phyloP scores from a whole-genome alignment of 768 basidiomycete genomes.

The Fistulinella prunicolor region DNA sequence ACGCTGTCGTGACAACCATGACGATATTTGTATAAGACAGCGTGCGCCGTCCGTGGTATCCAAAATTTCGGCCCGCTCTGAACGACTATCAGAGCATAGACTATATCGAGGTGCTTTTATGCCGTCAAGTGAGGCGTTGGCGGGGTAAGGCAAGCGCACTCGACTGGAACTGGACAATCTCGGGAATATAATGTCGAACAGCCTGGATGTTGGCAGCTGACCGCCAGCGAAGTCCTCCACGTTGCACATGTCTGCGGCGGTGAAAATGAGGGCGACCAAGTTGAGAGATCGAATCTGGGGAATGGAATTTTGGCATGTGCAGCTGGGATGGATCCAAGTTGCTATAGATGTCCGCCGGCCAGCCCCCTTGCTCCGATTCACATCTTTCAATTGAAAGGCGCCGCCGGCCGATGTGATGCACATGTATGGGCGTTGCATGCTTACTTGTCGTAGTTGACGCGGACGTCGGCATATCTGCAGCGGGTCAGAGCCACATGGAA shows the following conservation, averaged over 20 bases:
- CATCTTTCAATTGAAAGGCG: background rate
- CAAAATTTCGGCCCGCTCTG: conserved; percentile 50
- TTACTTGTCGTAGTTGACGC: background rate
- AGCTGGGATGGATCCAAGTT: too few species aligned
- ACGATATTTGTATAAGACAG: conserved; percentile 21
- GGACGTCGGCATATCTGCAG: background rate
- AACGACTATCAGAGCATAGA: conserved; percentile 40
- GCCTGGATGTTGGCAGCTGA: background rate
- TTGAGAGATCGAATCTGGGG: too few species aligned
- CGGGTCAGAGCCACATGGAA: background rate
- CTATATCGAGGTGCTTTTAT: conserved; percentile 46
- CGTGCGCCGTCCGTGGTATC: conserved; percentile 52
- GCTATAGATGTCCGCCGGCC: too few species aligned
- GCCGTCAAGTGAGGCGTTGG: conserved; percentile 46
- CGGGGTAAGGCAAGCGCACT: conserved; percentile 35
- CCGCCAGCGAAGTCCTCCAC: background rate
- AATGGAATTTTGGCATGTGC: too few species aligned
- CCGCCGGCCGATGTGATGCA: background rate
- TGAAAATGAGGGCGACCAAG: too few species aligned
- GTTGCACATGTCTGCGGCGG: background rate
- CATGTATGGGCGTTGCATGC: background rate
- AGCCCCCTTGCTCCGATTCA: background rate
- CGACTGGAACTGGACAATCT: conserved; percentile 1
- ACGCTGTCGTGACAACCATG: background rate
- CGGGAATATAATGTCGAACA: background rate